Base-by-base conservation (phyloP, 2,329 filamentous ascomycete species). In the Colletotrichum tanaceti region DNA sequence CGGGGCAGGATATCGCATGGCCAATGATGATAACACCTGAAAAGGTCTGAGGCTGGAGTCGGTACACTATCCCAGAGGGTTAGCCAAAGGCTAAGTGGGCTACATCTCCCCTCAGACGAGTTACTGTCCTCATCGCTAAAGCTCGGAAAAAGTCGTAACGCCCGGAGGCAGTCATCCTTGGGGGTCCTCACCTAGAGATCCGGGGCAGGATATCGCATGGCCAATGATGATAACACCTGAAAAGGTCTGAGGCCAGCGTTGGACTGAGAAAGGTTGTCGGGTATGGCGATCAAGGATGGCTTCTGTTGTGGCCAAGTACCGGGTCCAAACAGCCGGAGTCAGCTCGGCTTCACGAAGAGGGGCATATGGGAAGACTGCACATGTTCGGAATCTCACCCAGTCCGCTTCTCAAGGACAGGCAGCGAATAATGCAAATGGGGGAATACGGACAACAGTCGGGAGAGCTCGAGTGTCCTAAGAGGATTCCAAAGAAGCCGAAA, bases 51-150 rank as follows among this genome's bases (percentile, higher is more conserved):
- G 44, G 44, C 4, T 5, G 4, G 20, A 7, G 9, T n/a, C 11
- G 20, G 20, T 24, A 47, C 6, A 24, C 47, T 53, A 53, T 53
- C 28, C 50, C 50, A 38, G 10, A 38, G 50, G 50, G 55, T 58
- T 46, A 58, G 55, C 41, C 54, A 58, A 58, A n/a, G 55, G 55
- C 55, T 46, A 46, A 43, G 39, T 46, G 55, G 55, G 55, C 55
- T 58, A 22, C 38, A 16, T 58, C 55, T 58, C 55, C 55, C 55
- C 22, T 58, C 41, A 58, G 39, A 58, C 55, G 55, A 46, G 22
- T 20, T 35, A 58, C 39, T 28, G 5, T 46, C 55, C 22, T 58
- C 38, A 46, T 58, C n/a, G 22, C 9, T 16, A 2, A n/a, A 58
- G 14, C 55, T 58, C 55, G 55, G 41, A 58, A 58, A 58, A 58